Conservation (phyloP, 192 early-diverging fungal species). For the Funneliformis mosseae region DNA sequence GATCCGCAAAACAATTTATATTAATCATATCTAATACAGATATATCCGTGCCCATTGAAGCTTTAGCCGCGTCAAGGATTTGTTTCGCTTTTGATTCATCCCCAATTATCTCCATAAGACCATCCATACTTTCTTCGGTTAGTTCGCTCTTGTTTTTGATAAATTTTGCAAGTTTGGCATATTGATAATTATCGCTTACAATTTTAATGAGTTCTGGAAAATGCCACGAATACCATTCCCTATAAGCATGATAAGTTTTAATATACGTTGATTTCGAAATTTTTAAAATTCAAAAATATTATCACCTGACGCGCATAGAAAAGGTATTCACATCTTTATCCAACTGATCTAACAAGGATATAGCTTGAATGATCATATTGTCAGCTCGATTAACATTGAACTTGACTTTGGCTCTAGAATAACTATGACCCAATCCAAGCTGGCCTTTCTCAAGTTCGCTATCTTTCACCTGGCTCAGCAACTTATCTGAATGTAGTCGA, state of each 20-base stretch:
- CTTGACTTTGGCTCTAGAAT: constrained; percentile 99
- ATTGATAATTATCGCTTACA: constrained; percentile 89
- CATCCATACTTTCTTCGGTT: constrained; percentile 72
- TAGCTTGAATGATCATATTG: constrained; percentile 90
- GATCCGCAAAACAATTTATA: constrained; percentile 90
- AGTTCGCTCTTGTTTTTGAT: constrained; percentile 92
- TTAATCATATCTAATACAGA: constrained; percentile 94
- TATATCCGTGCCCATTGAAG: constrained; percentile 99
- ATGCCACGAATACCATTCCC: constrained; percentile 99
- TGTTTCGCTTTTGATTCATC: constrained; percentile 84
- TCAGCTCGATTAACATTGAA: constrained; percentile 99
- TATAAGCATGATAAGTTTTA: constrained; percentile 35
- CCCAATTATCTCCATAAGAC: constrained; percentile 78
- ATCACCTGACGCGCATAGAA: constrained; percentile 85
- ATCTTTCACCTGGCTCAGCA: constrained; percentile 87
- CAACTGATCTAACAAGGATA: constrained; percentile 93
- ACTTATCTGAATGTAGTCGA: constrained; percentile 85
- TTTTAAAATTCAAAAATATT: neutral
- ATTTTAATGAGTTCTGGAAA: constrained; percentile 99
- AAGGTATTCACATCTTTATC: constrained; percentile 99
- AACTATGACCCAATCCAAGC: constrained; percentile 97
- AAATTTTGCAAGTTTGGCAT: constrained; percentile 84
- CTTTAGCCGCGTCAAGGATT: constrained; percentile 89
- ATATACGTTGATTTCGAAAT: neutral
- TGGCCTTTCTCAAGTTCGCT: constrained; percentile 93